These are phyloP conservation scores for Hypomontagnella submonticulosa DNA, from an alignment of 495 filamentous ascomycete species.

Conservation along the genomic window DNA sequence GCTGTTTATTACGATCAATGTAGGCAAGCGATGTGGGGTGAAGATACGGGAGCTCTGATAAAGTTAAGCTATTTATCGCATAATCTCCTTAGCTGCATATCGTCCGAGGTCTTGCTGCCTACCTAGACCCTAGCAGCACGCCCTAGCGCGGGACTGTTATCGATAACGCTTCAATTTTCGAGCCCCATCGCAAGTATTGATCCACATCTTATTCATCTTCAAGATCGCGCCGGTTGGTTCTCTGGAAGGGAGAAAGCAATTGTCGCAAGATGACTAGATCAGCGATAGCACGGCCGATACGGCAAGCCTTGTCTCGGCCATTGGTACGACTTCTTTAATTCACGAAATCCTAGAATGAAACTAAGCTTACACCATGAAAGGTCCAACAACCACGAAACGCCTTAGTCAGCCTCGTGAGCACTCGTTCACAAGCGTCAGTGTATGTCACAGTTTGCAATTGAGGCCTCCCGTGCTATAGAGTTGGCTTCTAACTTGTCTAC, in stretches of 20 bases:
- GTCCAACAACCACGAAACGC: conserved; percentile 40
- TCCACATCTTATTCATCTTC: conserved; percentile 30
- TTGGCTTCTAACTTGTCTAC: conserved; percentile 2
- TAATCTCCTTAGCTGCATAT: not conserved
- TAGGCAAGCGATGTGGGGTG: conserved; percentile 35
- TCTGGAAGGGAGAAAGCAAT: conserved; percentile 26
- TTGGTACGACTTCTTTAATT: conserved; percentile 31
- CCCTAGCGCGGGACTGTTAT: too few relatives aligned
- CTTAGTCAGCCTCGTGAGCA: conserved; percentile 29
- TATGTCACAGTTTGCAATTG: conserved; percentile 19
- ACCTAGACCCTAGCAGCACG: too few relatives aligned
- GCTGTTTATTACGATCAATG: not conserved
- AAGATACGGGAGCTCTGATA: conserved; percentile 25
- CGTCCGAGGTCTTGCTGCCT: too few relatives aligned
- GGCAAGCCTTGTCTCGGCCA: conserved; percentile 42
- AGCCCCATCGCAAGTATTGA: conserved; percentile 6
- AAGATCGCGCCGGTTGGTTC: conserved; percentile 30
- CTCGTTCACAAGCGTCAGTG: conserved; percentile 39
- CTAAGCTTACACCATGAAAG: conserved; percentile 35
- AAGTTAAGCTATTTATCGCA: conserved; percentile 18
- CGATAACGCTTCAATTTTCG: conserved; percentile 29
- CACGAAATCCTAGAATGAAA: not conserved
- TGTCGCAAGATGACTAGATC: conserved; percentile 41
- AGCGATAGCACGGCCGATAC: conserved; percentile 44
- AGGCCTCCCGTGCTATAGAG: not conserved